Evolutionary conservation across 2,329 filamentous ascomycete species (phyloP), one percentile per base, ranked within the genome.

Genomic region (Cladosporium sp.): DNA sequence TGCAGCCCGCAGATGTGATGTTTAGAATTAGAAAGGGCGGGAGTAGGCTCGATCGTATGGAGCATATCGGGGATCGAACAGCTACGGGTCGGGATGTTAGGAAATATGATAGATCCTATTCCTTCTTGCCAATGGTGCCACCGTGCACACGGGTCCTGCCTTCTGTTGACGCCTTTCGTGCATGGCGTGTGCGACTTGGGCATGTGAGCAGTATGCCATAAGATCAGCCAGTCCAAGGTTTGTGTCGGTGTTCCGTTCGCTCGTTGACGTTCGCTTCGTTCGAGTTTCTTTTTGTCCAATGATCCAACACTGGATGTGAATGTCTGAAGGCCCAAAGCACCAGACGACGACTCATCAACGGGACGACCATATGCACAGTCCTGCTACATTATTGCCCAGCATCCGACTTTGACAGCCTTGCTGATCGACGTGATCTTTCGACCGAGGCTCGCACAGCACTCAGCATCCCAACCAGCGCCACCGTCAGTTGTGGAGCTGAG

Each of bases 61-160:
- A 37, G 56, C 43, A 22, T 14, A 22, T 59, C 17, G 42, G n/a
- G 45, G 7, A 52, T n/a, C 45, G 47, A 17, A 39, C 36, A 30
- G 54, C 38, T 34, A 34, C 30, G 25, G 25, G 30, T 34, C 8
- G 11, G 28, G 36, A 28, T 12, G 22, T 12, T 20, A 19, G 22
- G 34, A 22, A 51, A 51, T 51, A 30, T 51, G 49, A 51, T 39
- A 37, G 49, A 51, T 51, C 28, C n/a, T 8, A 37, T 51, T 25
- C 36, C 49, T 51, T 37, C 38, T 38, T 19, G 36, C 14, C 49
- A 36, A 51, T 51, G 34, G 49, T 51, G 19, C 30, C 49, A 39
- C 49, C 49, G 22, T 51, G 36, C 36, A 22, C 20, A 14, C 37
- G 36, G 36, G 36, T 22, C 30, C 34, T 34, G 49, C 49, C 30